Conservation (phyloP, 495 filamentous ascomycete species). For the Neurospora cerealis region DNA sequence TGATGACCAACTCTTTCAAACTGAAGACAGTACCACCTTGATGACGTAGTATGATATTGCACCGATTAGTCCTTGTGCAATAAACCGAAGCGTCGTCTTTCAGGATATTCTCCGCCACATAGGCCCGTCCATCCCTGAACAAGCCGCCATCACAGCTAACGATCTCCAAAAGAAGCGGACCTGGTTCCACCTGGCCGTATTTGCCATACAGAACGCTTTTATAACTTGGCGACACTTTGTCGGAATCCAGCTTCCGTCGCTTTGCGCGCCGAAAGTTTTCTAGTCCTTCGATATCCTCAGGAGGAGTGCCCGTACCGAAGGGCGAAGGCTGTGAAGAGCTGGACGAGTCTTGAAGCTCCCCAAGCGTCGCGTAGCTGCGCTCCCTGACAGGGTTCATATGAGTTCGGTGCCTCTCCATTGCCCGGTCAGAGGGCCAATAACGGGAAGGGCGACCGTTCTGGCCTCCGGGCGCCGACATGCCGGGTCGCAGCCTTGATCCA, state of each 20-base stretch:
- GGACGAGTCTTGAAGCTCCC: slow-evolving; percentile 3
- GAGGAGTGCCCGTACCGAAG: neutral
- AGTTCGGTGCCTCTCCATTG: slow-evolving; percentile 19
- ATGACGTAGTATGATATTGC: slow-evolving; percentile 77
- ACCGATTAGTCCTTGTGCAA: slow-evolving; percentile 72
- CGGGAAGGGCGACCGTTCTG: slow-evolving; percentile 17
- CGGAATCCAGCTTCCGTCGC: slow-evolving; percentile 64
- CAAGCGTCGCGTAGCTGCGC: slow-evolving; percentile 1
- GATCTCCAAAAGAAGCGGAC: slow-evolving; percentile 72
- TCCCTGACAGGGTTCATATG: neutral
- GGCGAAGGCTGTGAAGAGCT: neutral
- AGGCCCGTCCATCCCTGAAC: slow-evolving; percentile 50
- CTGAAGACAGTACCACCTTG: slow-evolving; percentile 67
- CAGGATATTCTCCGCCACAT: slow-evolving; percentile 71
- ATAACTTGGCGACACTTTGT: slow-evolving; percentile 40
- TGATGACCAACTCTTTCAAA: slow-evolving; percentile 77
- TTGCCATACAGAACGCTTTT: slow-evolving; percentile 65
- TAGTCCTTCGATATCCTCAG: slow-evolving; percentile 10
- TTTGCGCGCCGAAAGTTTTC: slow-evolving; percentile 43
- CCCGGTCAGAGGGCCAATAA: slow-evolving; percentile 21
- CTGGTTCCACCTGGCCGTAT: slow-evolving; percentile 74
- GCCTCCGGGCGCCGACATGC: slow-evolving; percentile 16
- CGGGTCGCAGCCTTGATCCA: slow-evolving; percentile 17
- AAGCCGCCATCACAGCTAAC: slow-evolving; percentile 82
- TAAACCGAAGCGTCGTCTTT: slow-evolving; percentile 76